Base-by-base conservation (phyloP, 2,329 filamentous ascomycete species). In the Pseudogymnoascus sp. region DNA sequence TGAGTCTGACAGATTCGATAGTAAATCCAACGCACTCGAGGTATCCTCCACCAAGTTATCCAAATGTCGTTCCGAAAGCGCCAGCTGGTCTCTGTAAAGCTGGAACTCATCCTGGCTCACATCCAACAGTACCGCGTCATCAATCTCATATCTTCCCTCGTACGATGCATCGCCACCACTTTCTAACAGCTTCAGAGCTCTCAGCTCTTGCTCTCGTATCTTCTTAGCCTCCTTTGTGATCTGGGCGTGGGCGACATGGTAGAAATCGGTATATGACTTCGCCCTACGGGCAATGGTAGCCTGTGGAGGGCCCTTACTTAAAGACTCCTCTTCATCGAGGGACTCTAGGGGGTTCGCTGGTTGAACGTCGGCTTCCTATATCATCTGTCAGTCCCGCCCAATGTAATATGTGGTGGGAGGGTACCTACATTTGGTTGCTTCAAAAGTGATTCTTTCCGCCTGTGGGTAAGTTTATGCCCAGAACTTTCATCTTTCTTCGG, bases 41-140 rank as follows among this genome's bases (percentile, higher is more conserved):
- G 93, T 92, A 71, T 92, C 90, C 28, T 82, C 78, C 22, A 97
- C 81, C 12, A 99, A 81, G 39, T 84, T 83, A 65, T 92, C 87
- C 39, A 99, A 82, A 74, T 97, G 91, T 16, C 87, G 83, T 70
- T 92, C 88, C 0, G 91, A 92, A 67, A 93, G 79, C 61, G 86
- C 81, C 12, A 96, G 82, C 74, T 95, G 92, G 69, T 94, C 88
- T 65, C 86, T 84, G 72, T 94, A 97, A 28, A 88, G 77, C 86
- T 88, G 78, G 73, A 96, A 96, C 71, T 93, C 86, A 67, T 89
- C 86, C 72, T 96, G 90, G 72, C 90, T 94, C 60, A 90, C 86
- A 68, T 92, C 84, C 30, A 96, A 77, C 70, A 97, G 75, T 66
- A 86, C 83, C 54, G 85, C 81, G 67, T 88, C 85, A 59, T 87